phyloP scores from a whole-genome alignment of 345 rosid species.

The Moricandia arvensis region DNA sequence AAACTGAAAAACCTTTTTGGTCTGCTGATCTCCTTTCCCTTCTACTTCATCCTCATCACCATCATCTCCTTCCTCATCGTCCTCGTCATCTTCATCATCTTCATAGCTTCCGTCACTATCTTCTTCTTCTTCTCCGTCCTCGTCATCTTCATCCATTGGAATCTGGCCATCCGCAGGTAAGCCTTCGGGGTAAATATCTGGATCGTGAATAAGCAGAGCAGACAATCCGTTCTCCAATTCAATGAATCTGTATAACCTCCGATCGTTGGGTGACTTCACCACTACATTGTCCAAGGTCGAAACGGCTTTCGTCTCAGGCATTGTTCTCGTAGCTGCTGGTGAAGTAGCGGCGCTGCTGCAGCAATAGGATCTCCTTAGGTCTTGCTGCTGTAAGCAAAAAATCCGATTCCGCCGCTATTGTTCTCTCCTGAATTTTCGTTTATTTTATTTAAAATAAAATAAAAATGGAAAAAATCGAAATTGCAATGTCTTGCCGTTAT shows the following conservation, averaged over 20 bases:
- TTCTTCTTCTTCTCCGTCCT: constrained; percentile 34
- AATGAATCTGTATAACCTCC: constrained; percentile 65
- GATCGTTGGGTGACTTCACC: constrained; percentile 80
- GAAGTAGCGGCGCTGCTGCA: neutral
- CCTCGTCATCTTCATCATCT: constrained; percentile 30
- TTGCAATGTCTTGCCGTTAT: constrained; percentile 21
- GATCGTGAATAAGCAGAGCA: constrained; percentile 92
- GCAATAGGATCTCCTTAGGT: constrained; percentile 25
- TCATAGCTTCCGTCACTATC: constrained; percentile 39
- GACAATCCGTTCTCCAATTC: constrained; percentile 73
- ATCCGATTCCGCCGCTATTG: constrained; percentile 37
- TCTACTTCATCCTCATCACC: constrained; percentile 28
- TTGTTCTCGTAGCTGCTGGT: constrained; percentile 27
- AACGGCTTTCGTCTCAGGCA: constrained; percentile 40
- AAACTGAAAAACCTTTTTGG: constrained; percentile 56
- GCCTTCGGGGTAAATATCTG: constrained; percentile 70
- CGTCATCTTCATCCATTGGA: constrained; percentile 38
- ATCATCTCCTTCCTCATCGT: constrained; percentile 20
- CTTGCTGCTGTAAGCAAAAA: neutral
- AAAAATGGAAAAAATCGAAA: neutral
- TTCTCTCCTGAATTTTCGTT: constrained; percentile 15
- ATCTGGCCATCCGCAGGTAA: constrained; percentile 14
- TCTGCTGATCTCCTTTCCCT: constrained; percentile 47
- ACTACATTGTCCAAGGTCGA: constrained; percentile 56
- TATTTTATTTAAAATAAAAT: neutral